Evolutionary conservation across 345 rosid species (phyloP).

Genomic region (Balakata baccata): DNA sequence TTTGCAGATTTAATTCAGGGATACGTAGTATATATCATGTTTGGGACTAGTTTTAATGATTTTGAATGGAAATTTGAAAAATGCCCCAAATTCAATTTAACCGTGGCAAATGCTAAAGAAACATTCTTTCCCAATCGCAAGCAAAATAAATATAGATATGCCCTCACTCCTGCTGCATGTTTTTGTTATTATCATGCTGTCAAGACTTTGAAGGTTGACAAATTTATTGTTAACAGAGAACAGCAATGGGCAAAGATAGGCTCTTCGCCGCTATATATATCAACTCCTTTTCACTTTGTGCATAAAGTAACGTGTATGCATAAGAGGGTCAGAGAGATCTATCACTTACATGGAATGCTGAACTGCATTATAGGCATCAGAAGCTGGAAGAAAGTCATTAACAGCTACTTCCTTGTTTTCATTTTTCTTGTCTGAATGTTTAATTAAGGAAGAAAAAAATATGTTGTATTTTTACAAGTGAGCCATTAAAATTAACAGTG

Average conservation of each 20-base stretch:
- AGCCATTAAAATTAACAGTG: not conserved
- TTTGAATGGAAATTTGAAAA: not conserved
- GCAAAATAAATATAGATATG: too few species aligned
- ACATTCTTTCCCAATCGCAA: not conserved
- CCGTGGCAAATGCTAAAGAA: too few species aligned
- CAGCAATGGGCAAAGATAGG: not conserved
- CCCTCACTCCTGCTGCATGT: too few species aligned
- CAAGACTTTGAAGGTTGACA: not conserved
- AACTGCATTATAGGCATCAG: slow-evolving; percentile 30
- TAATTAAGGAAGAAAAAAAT: slow-evolving; percentile 10
- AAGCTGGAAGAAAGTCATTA: slow-evolving; percentile 34
- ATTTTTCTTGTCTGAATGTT: slow-evolving; percentile 45
- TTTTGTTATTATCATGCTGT: too few species aligned
- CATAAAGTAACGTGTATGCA: not conserved
- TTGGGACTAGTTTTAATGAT: too few species aligned
- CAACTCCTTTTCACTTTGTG: not conserved
- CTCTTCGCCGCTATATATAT: too few species aligned
- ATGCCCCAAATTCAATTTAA: not conserved
- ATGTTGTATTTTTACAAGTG: not conserved
- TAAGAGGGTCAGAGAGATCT: not conserved
- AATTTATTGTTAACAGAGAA: not conserved
- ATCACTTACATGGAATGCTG: slow-evolving; percentile 30
- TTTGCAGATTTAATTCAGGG: too few species aligned
- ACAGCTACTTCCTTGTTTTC: slow-evolving; percentile 46
- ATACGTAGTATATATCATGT: too few species aligned